phyloP scores from a whole-genome alignment of 768 basidiomycete genomes.

The Thelephora aurantiotincta region DNA sequence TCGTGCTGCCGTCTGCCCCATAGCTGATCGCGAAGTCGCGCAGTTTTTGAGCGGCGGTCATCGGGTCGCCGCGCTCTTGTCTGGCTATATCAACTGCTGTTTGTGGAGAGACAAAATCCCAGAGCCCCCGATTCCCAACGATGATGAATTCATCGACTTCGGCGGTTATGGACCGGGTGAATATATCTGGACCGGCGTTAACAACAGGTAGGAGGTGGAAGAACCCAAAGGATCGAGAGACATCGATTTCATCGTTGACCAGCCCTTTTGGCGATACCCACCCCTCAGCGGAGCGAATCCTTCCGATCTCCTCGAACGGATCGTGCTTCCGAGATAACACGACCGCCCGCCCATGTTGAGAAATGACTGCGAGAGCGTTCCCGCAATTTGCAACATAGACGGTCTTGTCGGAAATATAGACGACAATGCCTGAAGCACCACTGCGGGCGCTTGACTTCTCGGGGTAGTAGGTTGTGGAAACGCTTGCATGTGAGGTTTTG shows the following conservation, averaged over 20 bases:
- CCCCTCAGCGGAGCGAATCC: constrained; percentile 87
- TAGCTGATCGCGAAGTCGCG: constrained; percentile 96
- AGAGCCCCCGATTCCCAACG: constrained; percentile 83
- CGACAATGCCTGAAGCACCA: constrained; percentile 76
- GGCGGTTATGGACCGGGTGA: constrained; percentile 47
- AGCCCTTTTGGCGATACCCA: constrained; percentile 87
- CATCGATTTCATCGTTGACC: constrained; percentile 83
- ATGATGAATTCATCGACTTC: constrained; percentile 94
- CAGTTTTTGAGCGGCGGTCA: constrained; percentile 92
- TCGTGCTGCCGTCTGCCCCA: constrained; percentile 83
- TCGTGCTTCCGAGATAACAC: constrained; percentile 73
- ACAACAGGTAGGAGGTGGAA: constrained; percentile 82
- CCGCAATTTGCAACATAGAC: constrained; percentile 88
- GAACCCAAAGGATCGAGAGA: constrained; percentile 90
- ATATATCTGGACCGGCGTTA: constrained; percentile 77
- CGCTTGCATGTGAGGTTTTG: constrained; percentile 63
- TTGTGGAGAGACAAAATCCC: constrained; percentile 90
- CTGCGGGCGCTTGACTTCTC: constrained; percentile 44
- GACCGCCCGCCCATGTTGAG: constrained; percentile 58
- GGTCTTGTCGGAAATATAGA: constrained; percentile 69
- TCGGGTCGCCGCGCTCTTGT: constrained; percentile 52
- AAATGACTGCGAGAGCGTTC: constrained; percentile 77
- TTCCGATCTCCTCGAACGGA: constrained; percentile 81
- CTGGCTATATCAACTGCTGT: constrained; percentile 94
- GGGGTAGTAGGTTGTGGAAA: constrained; percentile 19